Percentiles rank a stretch among this genome's conserved stretches.
Evolutionary conservation across 164 flowering plant species (phyloP).

Genomic region (Buxus sempervirens): DNA sequence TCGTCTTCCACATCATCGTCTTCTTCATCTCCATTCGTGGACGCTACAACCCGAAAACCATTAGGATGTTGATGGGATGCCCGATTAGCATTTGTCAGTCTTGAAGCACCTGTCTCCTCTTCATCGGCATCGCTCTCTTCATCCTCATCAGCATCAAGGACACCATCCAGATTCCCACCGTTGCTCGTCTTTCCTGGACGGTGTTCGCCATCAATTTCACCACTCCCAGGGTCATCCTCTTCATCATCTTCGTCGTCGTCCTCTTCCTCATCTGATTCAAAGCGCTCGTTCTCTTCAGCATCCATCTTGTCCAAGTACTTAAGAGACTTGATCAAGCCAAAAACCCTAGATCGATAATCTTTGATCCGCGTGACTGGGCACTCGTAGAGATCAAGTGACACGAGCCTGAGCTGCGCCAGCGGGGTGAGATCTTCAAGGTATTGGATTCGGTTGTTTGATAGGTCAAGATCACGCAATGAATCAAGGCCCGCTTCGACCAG

Average conservation of each 20-base stretch:
- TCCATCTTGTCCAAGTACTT: constrained; percentile 93
- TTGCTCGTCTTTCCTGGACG: constrained; percentile 35
- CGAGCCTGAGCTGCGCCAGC: constrained; percentile 60
- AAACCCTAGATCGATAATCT: constrained; percentile 86
- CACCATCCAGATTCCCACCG: constrained; percentile 49
- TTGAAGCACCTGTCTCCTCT: constrained; percentile 56
- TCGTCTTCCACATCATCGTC: constrained; percentile 52
- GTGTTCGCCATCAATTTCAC: constrained; percentile 84
- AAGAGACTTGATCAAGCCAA: constrained; percentile 70
- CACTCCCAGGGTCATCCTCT: constrained; percentile 90
- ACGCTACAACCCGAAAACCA: constrained; percentile 48
- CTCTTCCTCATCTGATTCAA: constrained; percentile 87
- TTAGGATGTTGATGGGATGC: constrained; percentile 31
- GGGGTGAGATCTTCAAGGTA: constrained; percentile 74
- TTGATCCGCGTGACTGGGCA: constrained; percentile 81
- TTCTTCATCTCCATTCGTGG: constrained; percentile 34
- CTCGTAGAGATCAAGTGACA: constrained; percentile 87
- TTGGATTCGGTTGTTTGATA: constrained; percentile 85
- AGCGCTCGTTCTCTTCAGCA: constrained; percentile 78
- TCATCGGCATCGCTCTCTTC: constrained; percentile 91
- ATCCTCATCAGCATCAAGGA: constrained; percentile 78
- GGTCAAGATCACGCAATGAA: constrained; percentile 74
- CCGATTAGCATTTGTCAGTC: constrained; percentile 23
- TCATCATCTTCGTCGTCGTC: constrained; percentile 67
- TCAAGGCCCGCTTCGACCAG: constrained; percentile 76